These are phyloP conservation scores for Gracilaria caudata DNA, from an alignment of 23 red algal genomes.

Conservation along the genomic window DNA sequence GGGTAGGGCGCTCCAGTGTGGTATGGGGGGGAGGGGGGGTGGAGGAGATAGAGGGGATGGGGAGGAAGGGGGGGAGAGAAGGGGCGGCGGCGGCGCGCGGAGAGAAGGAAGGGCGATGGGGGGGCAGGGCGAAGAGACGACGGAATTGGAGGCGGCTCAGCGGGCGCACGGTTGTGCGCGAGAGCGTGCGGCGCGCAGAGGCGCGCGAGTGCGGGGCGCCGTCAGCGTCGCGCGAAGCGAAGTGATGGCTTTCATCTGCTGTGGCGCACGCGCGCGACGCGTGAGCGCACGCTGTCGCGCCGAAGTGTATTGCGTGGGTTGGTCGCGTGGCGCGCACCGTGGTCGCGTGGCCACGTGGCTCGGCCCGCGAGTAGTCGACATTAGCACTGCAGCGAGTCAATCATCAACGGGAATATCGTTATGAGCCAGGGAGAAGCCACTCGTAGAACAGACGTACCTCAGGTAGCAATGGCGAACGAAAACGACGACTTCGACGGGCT, in stretches of 20 bases:
- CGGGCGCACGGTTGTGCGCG: not conserved
- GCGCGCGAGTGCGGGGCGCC: not conserved
- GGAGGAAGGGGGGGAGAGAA: not conserved
- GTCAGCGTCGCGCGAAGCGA: not conserved
- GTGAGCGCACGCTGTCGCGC: not conserved
- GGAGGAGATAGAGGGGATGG: not conserved
- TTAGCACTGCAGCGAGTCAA: too few relatives aligned
- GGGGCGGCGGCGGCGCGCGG: not conserved
- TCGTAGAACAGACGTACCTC: too few relatives aligned
- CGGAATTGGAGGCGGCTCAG: not conserved
- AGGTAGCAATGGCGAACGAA: too few relatives aligned
- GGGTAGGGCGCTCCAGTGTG: slow-evolving; percentile 36
- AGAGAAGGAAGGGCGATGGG: not conserved
- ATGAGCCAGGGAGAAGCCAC: too few relatives aligned
- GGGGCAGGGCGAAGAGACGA: slow-evolving; percentile 2
- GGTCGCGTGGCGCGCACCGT: not conserved
- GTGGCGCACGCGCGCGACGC: not conserved
- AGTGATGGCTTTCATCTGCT: not conserved
- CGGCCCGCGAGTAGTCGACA: too few relatives aligned
- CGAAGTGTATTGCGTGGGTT: not conserved
- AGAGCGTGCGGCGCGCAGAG: not conserved
- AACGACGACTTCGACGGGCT: slow-evolving; percentile 71
- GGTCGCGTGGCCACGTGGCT: not conserved
- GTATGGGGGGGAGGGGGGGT: not conserved
- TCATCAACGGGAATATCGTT: not conserved